Percentiles rank a stretch among this genome's conserved stretches.
Conservation (phyloP, 2,329 filamentous ascomycete genomes). For the Xylaria sp. region DNA sequence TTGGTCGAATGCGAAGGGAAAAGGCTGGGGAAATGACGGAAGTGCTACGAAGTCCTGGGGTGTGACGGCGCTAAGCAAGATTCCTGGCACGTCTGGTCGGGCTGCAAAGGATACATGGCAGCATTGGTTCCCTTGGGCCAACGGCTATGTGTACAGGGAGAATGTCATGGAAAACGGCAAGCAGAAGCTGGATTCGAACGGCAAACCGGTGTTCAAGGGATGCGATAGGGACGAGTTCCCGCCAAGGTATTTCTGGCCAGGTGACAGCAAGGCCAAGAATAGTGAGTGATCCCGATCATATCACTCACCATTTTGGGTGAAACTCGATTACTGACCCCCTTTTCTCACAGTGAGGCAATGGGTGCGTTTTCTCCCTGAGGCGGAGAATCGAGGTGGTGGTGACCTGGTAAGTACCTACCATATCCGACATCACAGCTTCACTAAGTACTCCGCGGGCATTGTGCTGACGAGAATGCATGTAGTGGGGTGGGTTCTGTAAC, state of each 20-base stretch:
- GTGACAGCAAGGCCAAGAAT: background rate
- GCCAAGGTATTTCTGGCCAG: slow-evolving; percentile 6
- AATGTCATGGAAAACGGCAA: background rate
- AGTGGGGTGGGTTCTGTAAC: slow-evolving; percentile 1
- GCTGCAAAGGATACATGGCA: background rate
- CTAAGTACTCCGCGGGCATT: background rate
- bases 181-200: background rate
- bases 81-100: background rate
- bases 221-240: slow-evolving; percentile 8
- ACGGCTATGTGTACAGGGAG: slow-evolving; percentile 5
- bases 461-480: background rate
- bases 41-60: background rate
- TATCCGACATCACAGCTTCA: slow-evolving; percentile 1
- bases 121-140: slow-evolving; percentile 9
- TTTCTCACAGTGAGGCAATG: slow-evolving; percentile 2
- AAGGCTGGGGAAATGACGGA: background rate
- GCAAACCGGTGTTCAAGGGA: background rate
- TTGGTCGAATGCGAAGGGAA: background rate
- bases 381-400: background rate
- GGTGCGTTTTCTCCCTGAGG: background rate
- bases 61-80: background rate
- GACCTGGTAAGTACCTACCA: background rate
- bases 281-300: background rate
- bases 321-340: background rate
- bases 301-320: background rate